Percentiles rank a stretch among this genome's conserved stretches.
phyloP scores from a whole-genome alignment of 176 grass and related monocot species.

The Areca catechu region DNA sequence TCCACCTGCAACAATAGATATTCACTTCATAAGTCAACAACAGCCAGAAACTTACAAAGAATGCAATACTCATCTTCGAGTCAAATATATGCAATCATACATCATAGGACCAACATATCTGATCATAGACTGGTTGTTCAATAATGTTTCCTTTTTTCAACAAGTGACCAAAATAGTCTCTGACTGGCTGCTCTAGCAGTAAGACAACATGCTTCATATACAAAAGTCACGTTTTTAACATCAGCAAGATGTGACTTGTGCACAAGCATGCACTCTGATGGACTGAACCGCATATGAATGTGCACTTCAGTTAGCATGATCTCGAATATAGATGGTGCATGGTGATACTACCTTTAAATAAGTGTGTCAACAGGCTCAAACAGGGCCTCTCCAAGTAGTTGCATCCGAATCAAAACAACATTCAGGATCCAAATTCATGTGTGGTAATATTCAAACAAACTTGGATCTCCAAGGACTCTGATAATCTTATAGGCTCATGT shows the following conservation, averaged over 20 bases:
- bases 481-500: no score
- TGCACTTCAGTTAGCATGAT: not conserved
- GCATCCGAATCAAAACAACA: not conserved
- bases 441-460: no score
- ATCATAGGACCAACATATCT: not conserved
- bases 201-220: no score
- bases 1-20: conserved; percentile 56
- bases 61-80: not conserved
- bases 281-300: not conserved
- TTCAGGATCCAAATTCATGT: no score
- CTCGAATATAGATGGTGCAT: not conserved
- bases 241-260: no score
- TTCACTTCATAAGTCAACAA: conserved; percentile 9
- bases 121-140: no score
- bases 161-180: no score
- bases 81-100: not conserved
- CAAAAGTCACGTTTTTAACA: no score
- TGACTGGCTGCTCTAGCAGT: no score
- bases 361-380: not conserved
- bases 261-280: not conserved
- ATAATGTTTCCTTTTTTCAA: no score
- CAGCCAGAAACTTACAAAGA: conserved; percentile 11
- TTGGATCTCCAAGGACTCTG: no score
- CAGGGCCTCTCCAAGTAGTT: not conserved
- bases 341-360: no score